Percentiles rank a stretch among this genome's conserved stretches.
Conservation (phyloP, 257 asterid species). For the Solanum appendiculatum region DNA sequence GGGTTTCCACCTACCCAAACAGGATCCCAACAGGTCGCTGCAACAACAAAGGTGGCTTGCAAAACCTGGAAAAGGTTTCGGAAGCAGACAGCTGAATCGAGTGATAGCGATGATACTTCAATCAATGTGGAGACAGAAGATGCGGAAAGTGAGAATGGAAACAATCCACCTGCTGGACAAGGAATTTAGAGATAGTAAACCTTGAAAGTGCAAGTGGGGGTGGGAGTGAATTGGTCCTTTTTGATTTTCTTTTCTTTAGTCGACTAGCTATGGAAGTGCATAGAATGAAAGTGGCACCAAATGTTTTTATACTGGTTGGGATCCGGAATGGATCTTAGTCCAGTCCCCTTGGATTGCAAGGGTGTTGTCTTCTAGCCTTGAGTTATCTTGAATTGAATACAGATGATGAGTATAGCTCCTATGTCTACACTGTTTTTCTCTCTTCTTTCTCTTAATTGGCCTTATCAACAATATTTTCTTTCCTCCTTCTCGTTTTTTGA, state of each 20-base stretch:
- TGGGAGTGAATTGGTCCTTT: neutral
- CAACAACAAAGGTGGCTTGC: neutral
- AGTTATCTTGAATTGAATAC: neutral
- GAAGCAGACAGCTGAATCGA: neutral
- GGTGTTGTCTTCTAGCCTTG: neutral
- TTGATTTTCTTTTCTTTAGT: too few relatives aligned
- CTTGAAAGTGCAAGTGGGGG: neutral
- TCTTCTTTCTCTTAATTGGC: neutral
- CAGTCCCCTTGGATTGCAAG: neutral
- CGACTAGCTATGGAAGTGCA: neutral
- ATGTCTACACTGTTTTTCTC: neutral
- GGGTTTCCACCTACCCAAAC: conserved; percentile 14
- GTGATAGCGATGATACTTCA: neutral
- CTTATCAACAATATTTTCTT: neutral
- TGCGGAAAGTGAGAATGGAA: neutral
- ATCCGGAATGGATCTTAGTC: neutral
- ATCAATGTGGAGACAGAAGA: neutral
- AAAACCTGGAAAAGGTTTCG: neutral
- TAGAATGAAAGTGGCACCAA: neutral
- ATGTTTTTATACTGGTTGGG: neutral
- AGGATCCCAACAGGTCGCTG: conserved; percentile 12
- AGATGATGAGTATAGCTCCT: neutral
- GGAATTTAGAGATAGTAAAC: neutral
- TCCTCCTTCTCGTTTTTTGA: too few relatives aligned
- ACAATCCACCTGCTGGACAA: too few relatives aligned